Evolutionary conservation across 177 flowering plant genomes (phyloP).

Genomic region (Vitis hybrid): DNA sequence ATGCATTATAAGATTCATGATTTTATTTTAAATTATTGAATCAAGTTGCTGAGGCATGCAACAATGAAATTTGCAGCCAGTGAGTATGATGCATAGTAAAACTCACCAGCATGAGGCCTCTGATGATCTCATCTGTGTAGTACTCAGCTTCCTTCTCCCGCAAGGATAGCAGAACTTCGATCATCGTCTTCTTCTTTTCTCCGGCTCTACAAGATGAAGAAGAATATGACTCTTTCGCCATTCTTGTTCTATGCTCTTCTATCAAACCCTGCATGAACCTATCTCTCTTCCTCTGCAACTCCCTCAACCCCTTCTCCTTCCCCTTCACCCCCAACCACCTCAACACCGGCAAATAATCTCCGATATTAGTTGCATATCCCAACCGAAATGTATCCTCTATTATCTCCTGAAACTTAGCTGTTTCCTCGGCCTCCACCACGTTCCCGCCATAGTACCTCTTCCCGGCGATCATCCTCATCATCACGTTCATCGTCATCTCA

Average conservation of each 20-base stretch:
- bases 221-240: no score
- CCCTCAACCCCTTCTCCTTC: no score
- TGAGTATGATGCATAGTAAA: no score
- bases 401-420: constrained; percentile 20
- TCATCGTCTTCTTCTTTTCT: constrained; percentile 1
- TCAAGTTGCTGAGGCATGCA: no score
- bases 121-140: background rate
- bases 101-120: background rate
- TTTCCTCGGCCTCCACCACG: constrained; percentile 23
- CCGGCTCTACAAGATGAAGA: background rate
- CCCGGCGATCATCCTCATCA: constrained; percentile 43
- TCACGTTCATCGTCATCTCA: constrained; percentile 28
- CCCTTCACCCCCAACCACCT: no score
- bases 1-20: no score
- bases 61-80: no score
- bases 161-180: background rate
- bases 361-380: constrained; percentile 7
- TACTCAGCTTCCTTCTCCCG: background rate
- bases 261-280: background rate
- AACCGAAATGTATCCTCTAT: constrained; percentile 12
- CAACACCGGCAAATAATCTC: constrained; percentile 31
- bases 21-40: no score
- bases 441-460: constrained; percentile 28
- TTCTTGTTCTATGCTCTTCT: background rate
- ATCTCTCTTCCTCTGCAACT: no score